Base-by-base conservation (phyloP, 2,329 filamentous ascomycete genomes). In the Diplodia intermedia region DNA sequence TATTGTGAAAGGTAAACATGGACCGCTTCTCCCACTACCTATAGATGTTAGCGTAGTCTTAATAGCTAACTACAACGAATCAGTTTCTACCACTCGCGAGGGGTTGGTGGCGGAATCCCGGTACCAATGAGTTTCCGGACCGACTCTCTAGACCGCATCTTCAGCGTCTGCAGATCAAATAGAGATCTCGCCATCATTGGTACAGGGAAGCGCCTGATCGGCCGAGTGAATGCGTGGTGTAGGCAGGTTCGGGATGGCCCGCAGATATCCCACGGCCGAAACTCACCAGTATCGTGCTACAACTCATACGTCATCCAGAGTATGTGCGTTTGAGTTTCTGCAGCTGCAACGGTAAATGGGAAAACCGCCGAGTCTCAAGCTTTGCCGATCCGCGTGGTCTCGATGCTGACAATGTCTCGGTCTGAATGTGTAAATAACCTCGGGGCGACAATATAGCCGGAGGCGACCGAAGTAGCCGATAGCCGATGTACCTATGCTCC, bases 231-330 rank as follows among this genome's bases (percentile, higher is more conserved):
- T 3, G 40, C 5, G 6, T 43, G 40, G 18, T 36, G 18, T 23
- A 20, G 11, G 14, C n/a, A n/a, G 33, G 8, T 55, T 15, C 14
- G 31, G 5, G 7, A 4, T 9, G 26, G 36, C 55, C 26, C 55
- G 55, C 43, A 15, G 55, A 57, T 57, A 26, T 57, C 11, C 55
- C 55, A 36, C 55, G 55, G 55, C 55, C 55, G 55, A 57, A 57
- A 40, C 33, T 36, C 14, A 55, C 11, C 53, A 36, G 53, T 31
- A 31, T 7, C 31, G 31, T 31, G 31, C 31, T 6, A 31, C 8
- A 33, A 33, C 31, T 33, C 18, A 36, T 11, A 40, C 20, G 33
- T 33, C 55, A 43, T 12, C 15, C 6, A 18, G 31, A 36, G 26
- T 3, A 20, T 26, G 15, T 40, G 9, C 55, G 26, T 38, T 23